These are phyloP conservation scores for Hypomontagnella submonticulosa DNA, from an alignment of 495 filamentous ascomycete genomes.

Conservation along the genomic window DNA sequence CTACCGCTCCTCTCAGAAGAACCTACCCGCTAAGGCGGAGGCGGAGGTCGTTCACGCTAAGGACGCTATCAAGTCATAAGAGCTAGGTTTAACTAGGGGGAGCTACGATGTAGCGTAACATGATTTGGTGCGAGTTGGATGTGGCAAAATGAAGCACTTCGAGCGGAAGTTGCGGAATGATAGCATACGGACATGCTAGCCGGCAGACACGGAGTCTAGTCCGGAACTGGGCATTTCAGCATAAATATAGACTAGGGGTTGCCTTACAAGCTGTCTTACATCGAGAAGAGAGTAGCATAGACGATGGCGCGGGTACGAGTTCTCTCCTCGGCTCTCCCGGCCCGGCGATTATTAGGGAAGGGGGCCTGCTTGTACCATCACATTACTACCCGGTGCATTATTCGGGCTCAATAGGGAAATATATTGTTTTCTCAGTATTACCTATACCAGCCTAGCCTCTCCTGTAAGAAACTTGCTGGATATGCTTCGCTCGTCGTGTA, in stretches of 20 bases:
- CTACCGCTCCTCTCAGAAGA: conserved; percentile 72
- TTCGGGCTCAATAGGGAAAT: conserved; percentile 14
- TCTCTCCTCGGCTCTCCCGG: conserved; percentile 16
- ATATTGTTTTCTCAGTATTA: conserved; percentile 8
- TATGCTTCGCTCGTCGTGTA: too few species aligned
- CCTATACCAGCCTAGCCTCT: too few species aligned
- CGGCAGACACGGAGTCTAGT: conserved; percentile 13
- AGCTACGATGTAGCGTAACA: background rate
- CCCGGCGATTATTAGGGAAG: conserved; percentile 5
- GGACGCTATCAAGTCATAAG: conserved; percentile 52
- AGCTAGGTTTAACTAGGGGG: background rate
- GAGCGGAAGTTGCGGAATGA: background rate
- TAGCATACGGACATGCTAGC: conserved; percentile 11
- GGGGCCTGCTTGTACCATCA: conserved; percentile 27
- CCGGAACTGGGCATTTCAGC: conserved; percentile 19
- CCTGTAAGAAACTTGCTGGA: too few species aligned
- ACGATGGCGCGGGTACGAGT: conserved; percentile 14
- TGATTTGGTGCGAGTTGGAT: background rate
- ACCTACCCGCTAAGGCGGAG: conserved; percentile 53
- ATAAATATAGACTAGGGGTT: conserved; percentile 34
- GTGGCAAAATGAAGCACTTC: background rate
- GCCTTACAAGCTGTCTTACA: conserved; percentile 7
- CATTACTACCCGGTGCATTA: conserved; percentile 18
- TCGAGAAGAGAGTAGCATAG: conserved; percentile 21
- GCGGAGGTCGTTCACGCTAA: conserved; percentile 58